Percentiles rank a stretch among this genome's conserved stretches.
These are phyloP conservation scores for Trichoderma lentiforme DNA, from an alignment of 2,329 filamentous ascomycete genomes.

Conservation along the genomic window DNA sequence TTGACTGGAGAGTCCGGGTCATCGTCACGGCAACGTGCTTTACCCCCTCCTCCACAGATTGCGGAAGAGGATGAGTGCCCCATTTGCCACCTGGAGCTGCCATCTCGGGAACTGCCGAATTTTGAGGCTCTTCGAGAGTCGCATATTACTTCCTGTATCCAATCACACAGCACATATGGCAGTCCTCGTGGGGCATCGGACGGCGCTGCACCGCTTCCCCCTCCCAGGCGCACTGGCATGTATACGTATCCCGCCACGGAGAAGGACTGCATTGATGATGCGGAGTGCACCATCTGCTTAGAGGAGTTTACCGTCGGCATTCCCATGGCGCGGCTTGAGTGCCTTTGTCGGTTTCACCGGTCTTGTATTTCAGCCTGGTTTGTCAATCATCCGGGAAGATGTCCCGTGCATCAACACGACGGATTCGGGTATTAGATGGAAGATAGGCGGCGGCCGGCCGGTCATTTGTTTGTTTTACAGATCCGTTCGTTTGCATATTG, in stretches of 20 bases:
- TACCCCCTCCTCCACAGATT: slow-evolving; percentile 48
- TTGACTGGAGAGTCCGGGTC: slow-evolving; percentile 32
- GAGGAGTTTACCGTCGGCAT: slow-evolving; percentile 63
- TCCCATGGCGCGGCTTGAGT: slow-evolving; percentile 63
- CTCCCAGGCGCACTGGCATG: slow-evolving; percentile 54
- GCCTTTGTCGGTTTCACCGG: slow-evolving; percentile 62
- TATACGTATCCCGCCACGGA: slow-evolving; percentile 63
- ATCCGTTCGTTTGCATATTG: slow-evolving; percentile 18
- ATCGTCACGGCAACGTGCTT: slow-evolving; percentile 38
- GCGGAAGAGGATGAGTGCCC: slow-evolving; percentile 77
- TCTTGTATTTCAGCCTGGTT: slow-evolving; percentile 63
- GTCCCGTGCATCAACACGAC: slow-evolving; percentile 64
- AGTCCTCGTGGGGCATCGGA: slow-evolving; percentile 30
- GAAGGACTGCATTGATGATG: slow-evolving; percentile 65
- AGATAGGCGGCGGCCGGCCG: neutral
- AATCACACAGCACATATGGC: slow-evolving; percentile 50
- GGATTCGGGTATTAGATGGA: slow-evolving; percentile 45
- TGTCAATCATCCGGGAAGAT: slow-evolving; percentile 58
- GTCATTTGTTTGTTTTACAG: neutral
- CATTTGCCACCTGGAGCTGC: slow-evolving; percentile 69
- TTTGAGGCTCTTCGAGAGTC: slow-evolving; percentile 53
- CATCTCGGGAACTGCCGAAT: slow-evolving; percentile 52
- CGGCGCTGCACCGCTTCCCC: slow-evolving; percentile 27
- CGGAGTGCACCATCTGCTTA: slow-evolving; percentile 65
- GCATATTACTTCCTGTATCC: slow-evolving; percentile 59